Evolutionary conservation across 441 rosid genomes (phyloP).

Genomic region (Euphorbia celastroides): DNA sequence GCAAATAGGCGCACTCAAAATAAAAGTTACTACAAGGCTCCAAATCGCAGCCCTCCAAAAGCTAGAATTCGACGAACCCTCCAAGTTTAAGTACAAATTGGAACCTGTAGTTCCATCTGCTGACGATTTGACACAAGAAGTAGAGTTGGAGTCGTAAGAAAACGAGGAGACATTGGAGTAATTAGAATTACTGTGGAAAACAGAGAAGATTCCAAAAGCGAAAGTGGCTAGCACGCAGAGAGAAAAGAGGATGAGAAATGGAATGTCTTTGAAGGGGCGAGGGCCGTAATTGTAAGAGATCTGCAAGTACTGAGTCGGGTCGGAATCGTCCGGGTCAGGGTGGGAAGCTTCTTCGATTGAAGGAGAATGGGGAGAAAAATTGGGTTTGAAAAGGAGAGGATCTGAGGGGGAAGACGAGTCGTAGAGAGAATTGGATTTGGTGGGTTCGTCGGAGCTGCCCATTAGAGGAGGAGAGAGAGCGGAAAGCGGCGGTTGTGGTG

Average conservation of each 20-base stretch:
- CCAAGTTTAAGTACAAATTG: slow-evolving; percentile 15
- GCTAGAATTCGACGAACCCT: slow-evolving; percentile 27
- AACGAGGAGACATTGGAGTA: slow-evolving; percentile 45
- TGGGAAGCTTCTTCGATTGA: slow-evolving; percentile 30
- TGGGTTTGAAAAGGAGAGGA: slow-evolving; percentile 59
- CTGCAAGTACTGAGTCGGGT: slow-evolving; percentile 74
- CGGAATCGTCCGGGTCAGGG: slow-evolving; percentile 40
- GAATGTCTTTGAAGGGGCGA: slow-evolving; percentile 65
- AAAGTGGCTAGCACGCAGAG: slow-evolving; percentile 47
- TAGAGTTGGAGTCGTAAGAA: slow-evolving; percentile 42
- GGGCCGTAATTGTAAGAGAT: slow-evolving; percentile 72
- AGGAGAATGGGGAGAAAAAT: slow-evolving; percentile 14
- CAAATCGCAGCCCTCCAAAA: slow-evolving; percentile 47
- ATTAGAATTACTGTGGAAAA: slow-evolving; percentile 49
- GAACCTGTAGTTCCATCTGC: background rate
- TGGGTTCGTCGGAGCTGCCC: slow-evolving; percentile 46
- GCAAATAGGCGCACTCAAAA: slow-evolving; percentile 67
- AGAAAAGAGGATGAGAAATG: slow-evolving; percentile 55
- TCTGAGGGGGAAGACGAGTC: slow-evolving; percentile 47
- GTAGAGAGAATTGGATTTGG: slow-evolving; percentile 29
- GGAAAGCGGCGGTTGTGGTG: background rate
- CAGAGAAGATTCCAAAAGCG: slow-evolving; percentile 56
- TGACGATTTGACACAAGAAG: slow-evolving; percentile 46
- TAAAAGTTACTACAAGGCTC: slow-evolving; percentile 55
- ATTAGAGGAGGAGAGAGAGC: slow-evolving; percentile 18